A percentile compares a stretch with the other conserved stretches of the same genome.
These are phyloP conservation scores for Aspergillus fischeri DNA, from an alignment of 2,329 filamentous ascomycete genomes.

Conservation along the genomic window DNA sequence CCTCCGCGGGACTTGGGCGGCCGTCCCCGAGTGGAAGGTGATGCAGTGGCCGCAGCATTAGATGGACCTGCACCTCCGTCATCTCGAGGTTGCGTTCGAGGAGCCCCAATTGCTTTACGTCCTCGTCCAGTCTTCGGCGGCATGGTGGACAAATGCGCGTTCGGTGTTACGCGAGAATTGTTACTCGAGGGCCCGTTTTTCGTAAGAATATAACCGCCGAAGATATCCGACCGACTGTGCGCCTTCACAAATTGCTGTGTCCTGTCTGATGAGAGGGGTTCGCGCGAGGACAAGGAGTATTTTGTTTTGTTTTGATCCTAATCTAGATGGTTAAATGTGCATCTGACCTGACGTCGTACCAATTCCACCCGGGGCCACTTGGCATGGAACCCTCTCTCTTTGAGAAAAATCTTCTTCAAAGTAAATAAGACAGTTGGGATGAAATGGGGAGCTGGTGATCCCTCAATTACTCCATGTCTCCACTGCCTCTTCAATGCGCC, in stretches of 20 bases:
- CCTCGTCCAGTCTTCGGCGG: slow-evolving; percentile 26
- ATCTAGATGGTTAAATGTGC: not conserved
- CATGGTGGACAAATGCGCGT: slow-evolving; percentile 16
- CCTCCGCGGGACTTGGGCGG: slow-evolving; percentile 17
- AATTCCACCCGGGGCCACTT: not conserved
- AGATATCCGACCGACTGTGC: not conserved
- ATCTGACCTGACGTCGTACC: not conserved
- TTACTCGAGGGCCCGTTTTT: not conserved
- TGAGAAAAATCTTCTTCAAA: not conserved
- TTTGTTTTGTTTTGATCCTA: not conserved
- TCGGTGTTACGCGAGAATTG: not conserved
- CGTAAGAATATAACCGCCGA: not conserved
- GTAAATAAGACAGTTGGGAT: not conserved
- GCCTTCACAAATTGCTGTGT: not conserved
- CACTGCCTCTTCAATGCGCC: not conserved
- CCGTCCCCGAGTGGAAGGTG: slow-evolving; percentile 5
- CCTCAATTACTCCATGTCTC: not conserved
- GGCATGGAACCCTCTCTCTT: not conserved
- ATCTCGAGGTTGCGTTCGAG: slow-evolving; percentile 3
- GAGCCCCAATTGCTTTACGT: slow-evolving; percentile 9
- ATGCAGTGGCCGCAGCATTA: slow-evolving; percentile 3
- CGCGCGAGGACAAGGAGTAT: not conserved
- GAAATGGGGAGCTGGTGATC: not conserved
- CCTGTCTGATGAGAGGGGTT: not conserved
- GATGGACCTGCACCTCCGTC: slow-evolving; percentile 12